Evolutionary conservation across 495 filamentous ascomycete species (phyloP).

Genomic region (Chaetomium tenue): DNA sequence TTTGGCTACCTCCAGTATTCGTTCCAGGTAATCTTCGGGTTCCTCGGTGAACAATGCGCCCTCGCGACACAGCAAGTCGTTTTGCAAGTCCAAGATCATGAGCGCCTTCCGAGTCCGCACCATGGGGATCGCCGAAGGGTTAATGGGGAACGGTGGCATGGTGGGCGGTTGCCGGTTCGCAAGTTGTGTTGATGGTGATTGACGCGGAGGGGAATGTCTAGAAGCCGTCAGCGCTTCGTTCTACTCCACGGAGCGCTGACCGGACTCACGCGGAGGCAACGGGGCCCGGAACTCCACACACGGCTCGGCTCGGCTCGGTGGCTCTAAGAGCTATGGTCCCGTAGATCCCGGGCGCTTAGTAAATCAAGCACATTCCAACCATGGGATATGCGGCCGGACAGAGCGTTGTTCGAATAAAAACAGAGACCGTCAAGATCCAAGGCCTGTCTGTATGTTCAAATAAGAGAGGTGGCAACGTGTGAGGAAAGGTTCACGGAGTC

Average conservation of each 20-base stretch:
- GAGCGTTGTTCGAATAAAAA: neutral
- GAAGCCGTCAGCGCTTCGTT: neutral
- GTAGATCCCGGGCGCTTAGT: neutral
- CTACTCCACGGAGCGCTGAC: neutral
- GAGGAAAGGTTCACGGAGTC: neutral
- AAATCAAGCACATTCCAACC: neutral
- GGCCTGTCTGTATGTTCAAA: too few species aligned
- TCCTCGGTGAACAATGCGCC: conserved; percentile 67
- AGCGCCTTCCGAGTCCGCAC: conserved; percentile 74
- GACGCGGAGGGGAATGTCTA: neutral
- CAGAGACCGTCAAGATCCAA: neutral
- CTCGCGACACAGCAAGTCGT: conserved; percentile 75
- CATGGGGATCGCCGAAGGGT: conserved; percentile 45
- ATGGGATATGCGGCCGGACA: too few species aligned
- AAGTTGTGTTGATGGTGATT: neutral
- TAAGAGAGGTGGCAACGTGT: neutral
- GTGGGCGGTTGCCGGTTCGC: neutral
- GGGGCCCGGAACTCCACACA: neutral
- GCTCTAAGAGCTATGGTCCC: neutral
- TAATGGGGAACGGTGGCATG: conserved; percentile 49
- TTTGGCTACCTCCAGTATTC: conserved; percentile 62
- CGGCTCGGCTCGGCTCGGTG: neutral
- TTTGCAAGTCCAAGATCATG: conserved; percentile 83
- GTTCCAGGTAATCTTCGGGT: conserved; percentile 64
- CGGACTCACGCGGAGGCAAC: neutral